Base-by-base conservation (phyloP, 164 flowering plant genomes). In the Annona squamosa region DNA sequence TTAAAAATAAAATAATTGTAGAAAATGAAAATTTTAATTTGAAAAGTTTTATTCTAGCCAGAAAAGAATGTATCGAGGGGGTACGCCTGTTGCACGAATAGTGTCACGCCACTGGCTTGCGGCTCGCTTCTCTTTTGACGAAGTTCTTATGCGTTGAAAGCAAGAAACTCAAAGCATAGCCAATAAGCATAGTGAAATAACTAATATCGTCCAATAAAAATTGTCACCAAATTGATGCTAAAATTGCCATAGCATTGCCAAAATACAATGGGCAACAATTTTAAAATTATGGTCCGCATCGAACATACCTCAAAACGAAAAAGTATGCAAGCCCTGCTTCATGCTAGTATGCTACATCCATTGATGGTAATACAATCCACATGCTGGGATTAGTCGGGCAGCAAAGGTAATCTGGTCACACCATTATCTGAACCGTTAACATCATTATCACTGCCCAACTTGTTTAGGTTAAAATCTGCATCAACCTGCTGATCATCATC, bases 381-480 rank as follows among this genome's bases (percentile, higher is more conserved):
- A 66, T 66, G 16, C 46, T 4, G 13, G 19, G 16, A 52, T 70
- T 85, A 85, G 26, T 91, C 97, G 68, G 97, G 88, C 4, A 94
- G 85, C n/a, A 91, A 72, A 63, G 97, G 98, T 80, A 94, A 86
- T 77, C 84, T 85, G 66, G 83, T 87, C 26, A 85, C 71, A n/a
- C 45, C 72, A 77, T 74, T 73, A 45, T 72, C 42, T n/a, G 91
- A 81, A n/a, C 87, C 89, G 72, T 85, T 87, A 59, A 79, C 48
- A 48, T 83, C 78, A 52, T 73, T 79, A 64, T 48, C 42, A 68
- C 76, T 57, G 17, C 63, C 4, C 5, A 74, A 72, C 43, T 85
- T 84, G 48, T 78, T 85, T 66, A 63, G 43, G 2, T 16, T 79
- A 6, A 12, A 52, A 64, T 66, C 84, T 45, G 63, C 72, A 19